Evolutionary conservation across 1,139 yeast genomes (phyloP), one percentile per base, ranked within the genome.

Genomic region (Hanseniaspora gamundiae): DNA sequence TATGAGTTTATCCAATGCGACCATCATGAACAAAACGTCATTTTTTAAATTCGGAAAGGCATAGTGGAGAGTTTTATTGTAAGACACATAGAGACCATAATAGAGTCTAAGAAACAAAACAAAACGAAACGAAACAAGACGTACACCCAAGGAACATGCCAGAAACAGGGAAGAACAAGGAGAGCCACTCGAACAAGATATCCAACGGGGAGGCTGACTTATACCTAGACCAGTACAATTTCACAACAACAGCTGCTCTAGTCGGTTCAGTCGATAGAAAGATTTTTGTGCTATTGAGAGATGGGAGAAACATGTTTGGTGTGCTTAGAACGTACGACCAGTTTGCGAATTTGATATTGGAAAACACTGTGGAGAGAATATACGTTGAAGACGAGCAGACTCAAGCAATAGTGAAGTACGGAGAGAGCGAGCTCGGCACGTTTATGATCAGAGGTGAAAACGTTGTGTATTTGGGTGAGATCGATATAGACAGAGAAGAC

Each of bases 391-490:
- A 70, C 44, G 61, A 71, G 55, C 55, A 70, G 53, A 48, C 54
- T 39, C 43, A 38, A 22, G 41, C 40, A 26, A 17, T 35, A 13
- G 39, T 35, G 10, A 31, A 16, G 16, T 43, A 78, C 59, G 95
- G 85, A 6, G 95, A 91, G 61, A 70, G 68, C 22, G 72, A 73
- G 47, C 73, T 86, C 45, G 94, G 94, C 1, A 86, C 86, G 42
- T 82, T 80, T 58, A 76, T 93, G 69, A 82, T 93, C 35, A 82
- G 98, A 65, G 98, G 99, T 50, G 99, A 91, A 63, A 91, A 91
- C 57, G 94, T 91, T 14, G 94, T 88, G n/a, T 76, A 88, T 78
- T 65, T 91, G 63, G 98, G 98, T 20, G 97, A 91, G 60, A 74
- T 91, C 35, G 96, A 91, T 61, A 82, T 87, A 50, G 95, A 86